Evolutionary conservation across 176 grass and related monocot species (phyloP), one percentile per base, ranked within the genome.

Genomic region (Triticum urartu): DNA sequence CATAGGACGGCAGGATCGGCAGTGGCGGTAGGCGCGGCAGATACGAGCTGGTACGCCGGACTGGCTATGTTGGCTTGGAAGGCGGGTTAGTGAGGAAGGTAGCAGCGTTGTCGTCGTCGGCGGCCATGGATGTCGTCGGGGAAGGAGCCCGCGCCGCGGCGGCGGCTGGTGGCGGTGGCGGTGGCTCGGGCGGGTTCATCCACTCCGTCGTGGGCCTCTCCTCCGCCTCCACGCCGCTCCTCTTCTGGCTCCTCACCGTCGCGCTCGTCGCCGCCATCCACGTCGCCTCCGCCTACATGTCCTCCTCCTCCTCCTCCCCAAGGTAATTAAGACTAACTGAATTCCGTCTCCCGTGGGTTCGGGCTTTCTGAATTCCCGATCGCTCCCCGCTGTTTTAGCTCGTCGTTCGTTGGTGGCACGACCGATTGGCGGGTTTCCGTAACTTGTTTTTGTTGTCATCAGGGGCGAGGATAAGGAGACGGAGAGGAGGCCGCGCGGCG

Each of bases 241-340:
- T 88, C 64, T 88, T 88, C 78, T 91, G 90, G 86, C 33, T 91
- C 9, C 82, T 91, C 86, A 91, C 90, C 77, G 72, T 91, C 78
- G 82, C 35, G 7, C 86, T 91, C 82, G 90, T 88, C 82, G 90
- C 86, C 42, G 78, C 52, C 38, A 91, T 88, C 82, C 90, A 91
- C 8, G 15, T 82, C 81, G 82, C 33, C 50, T 81, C 86, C 66
- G 12, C 2, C 0, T 28, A 58, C 50, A 4, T 91, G 71, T 69
- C 84, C 6, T 11, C 86, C 6, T 83, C 86, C 69, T 11, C 86
- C 17, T 87, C 86, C 69, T 83, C 82, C 39, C 83, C 82, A 56
- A 78, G 86, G 90, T 91, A 26, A 26, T 26, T 26, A 81, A 75
- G 50, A 54, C 50, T 10, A 28, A 25, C 50, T 10, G 38, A 25